Conservation (phyloP, 1,284 basidiomycete genomes). For the Bondarzewia mesenterica region DNA sequence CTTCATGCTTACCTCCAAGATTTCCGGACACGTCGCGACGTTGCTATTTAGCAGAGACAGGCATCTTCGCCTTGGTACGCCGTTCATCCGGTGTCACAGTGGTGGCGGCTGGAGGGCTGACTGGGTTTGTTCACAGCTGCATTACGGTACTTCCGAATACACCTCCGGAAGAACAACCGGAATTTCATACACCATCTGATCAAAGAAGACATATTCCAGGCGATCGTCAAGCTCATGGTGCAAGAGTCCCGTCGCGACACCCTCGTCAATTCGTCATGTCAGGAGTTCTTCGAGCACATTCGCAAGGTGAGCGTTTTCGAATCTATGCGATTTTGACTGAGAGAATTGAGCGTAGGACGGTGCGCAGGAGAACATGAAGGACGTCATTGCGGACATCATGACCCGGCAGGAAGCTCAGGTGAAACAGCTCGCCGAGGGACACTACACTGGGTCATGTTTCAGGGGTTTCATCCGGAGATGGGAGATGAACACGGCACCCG, state of each 20-base stretch:
- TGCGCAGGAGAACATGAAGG: slow-evolving; percentile 78
- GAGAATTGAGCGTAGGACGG: background rate
- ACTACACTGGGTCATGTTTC: slow-evolving; percentile 63
- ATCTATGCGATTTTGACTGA: slow-evolving; percentile 5
- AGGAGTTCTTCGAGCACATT: slow-evolving; percentile 92
- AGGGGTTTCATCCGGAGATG: slow-evolving; percentile 69
- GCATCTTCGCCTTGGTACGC: slow-evolving; percentile 80
- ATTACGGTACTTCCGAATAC: slow-evolving; percentile 85
- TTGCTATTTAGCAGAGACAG: slow-evolving; percentile 83
- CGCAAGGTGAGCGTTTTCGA: slow-evolving; percentile 51
- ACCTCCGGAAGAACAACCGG: slow-evolving; percentile 79
- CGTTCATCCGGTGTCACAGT: background rate
- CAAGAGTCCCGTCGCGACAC: slow-evolving; percentile 85
- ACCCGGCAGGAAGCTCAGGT: slow-evolving; percentile 65
- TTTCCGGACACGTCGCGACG: slow-evolving; percentile 68
- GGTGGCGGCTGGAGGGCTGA: background rate
- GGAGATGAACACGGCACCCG: slow-evolving; percentile 89
- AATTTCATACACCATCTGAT: slow-evolving; percentile 82
- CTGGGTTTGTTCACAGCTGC: slow-evolving; percentile 46
- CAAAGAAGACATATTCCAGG: slow-evolving; percentile 79
- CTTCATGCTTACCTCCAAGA: slow-evolving; percentile 76
- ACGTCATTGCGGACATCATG: slow-evolving; percentile 81
- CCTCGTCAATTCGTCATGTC: slow-evolving; percentile 87
- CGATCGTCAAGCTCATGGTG: slow-evolving; percentile 76
- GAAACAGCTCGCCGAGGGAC: slow-evolving; percentile 53